phyloP scores from a whole-genome alignment of 2,329 filamentous ascomycete genomes.

The Macrophomina phaseolina region DNA sequence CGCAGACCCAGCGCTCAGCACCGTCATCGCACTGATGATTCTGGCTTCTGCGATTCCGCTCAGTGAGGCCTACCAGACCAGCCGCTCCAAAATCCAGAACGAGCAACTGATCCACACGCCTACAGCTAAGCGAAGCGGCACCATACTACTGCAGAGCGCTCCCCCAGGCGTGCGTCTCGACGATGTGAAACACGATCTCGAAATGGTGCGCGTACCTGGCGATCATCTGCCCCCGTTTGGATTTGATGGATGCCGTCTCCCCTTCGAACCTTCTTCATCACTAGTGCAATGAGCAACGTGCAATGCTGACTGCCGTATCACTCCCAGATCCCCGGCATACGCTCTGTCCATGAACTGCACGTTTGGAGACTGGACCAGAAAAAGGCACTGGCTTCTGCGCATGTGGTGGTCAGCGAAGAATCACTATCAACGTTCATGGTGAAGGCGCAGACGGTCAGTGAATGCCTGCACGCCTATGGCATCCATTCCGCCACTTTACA shows the following conservation, averaged over 20 bases:
- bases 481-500: constrained; percentile 75
- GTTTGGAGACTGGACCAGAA: constrained; percentile 76
- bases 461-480: constrained; percentile 75
- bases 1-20: constrained; percentile 71
- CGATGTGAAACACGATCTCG: constrained; percentile 72
- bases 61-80: constrained; percentile 33
- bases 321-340: constrained; percentile 66
- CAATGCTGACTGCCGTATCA: not conserved
- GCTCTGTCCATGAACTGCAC: constrained; percentile 73
- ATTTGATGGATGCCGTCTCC: not conserved
- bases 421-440: constrained; percentile 64
- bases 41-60: constrained; percentile 68
- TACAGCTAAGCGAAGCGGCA: constrained; percentile 62
- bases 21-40: constrained; percentile 77
- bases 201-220: constrained; percentile 56
- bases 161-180: constrained; percentile 64
- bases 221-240: not conserved
- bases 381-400: constrained; percentile 72
- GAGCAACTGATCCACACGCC: not conserved
- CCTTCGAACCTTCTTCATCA: not conserved
- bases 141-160: constrained; percentile 71
- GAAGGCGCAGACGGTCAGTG: constrained; percentile 65
- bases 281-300: not conserved
- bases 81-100: too few relatives aligned
- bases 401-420: constrained; percentile 62